These are phyloP conservation scores for Colletotrichum sp. DNA, from an alignment of 2,329 filamentous ascomycete genomes.

Conservation along the genomic window DNA sequence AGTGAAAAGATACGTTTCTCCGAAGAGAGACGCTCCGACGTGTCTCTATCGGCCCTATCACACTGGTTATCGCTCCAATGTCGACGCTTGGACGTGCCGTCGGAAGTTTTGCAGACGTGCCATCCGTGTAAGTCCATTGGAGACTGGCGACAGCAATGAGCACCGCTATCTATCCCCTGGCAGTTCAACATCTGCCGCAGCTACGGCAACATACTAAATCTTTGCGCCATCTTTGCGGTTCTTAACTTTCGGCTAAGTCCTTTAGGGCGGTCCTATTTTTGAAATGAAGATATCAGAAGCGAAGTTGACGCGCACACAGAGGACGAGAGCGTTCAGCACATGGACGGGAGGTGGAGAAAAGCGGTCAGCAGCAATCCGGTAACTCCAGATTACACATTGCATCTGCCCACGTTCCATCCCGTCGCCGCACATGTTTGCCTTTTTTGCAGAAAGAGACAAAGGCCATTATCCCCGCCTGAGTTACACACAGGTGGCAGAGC, in stretches of 20 bases:
- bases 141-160: background rate
- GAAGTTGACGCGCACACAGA: background rate
- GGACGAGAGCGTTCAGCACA: background rate
- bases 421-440: background rate
- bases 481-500: background rate
- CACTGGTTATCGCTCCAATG: background rate
- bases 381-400: background rate
- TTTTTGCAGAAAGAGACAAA: background rate
- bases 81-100: background rate
- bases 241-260: background rate
- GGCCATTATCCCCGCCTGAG: background rate
- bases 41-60: slow-evolving; percentile 1
- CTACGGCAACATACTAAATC: background rate
- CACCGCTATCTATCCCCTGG: background rate
- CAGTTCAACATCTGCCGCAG: background rate
- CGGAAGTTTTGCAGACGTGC: background rate
- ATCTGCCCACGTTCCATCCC: background rate
- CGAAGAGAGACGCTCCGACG: background rate
- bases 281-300: background rate
- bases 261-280: background rate
- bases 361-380: background rate
- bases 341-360: background rate
- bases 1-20: background rate
- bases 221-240: background rate
- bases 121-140: slow-evolving; percentile 22